A percentile compares a stretch with the other conserved stretches of the same genome.
Evolutionary conservation across 192 early-diverging fungal genomes (phyloP).

Genomic region (Mortierella antarctica): DNA sequence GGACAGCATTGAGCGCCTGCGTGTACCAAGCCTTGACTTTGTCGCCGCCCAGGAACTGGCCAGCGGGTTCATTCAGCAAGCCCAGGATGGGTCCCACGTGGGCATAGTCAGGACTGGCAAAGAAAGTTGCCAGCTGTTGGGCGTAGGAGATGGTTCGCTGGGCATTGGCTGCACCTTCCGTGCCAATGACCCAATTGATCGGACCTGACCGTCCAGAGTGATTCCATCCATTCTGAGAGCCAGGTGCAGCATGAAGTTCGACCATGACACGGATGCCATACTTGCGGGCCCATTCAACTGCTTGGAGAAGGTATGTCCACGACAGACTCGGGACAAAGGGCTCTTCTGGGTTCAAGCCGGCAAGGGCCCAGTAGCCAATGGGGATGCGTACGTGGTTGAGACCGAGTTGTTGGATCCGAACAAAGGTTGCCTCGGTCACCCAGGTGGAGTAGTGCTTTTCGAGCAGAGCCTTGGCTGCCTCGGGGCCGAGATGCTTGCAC

Average conservation of each 20-base stretch:
- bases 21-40: conserved; percentile 56
- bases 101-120: conserved; percentile 57
- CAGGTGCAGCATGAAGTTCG: conserved; percentile 77
- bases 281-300: conserved; percentile 71
- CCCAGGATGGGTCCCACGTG: conserved; percentile 61
- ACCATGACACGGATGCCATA: conserved; percentile 74
- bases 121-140: conserved; percentile 63
- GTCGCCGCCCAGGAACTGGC: conserved; percentile 14
- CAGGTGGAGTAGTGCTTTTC: conserved; percentile 69
- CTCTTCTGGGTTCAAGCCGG: conserved; percentile 53
- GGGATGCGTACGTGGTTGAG: conserved; percentile 80
- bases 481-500: conserved; percentile 65
- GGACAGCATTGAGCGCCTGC: conserved; percentile 47
- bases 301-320: conserved; percentile 64
- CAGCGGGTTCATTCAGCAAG: conserved; percentile 61
- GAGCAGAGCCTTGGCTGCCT: conserved; percentile 59
- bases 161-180: conserved; percentile 57
- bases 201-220: conserved; percentile 57
- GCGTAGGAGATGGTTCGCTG: conserved; percentile 62
- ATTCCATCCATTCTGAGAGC: conserved; percentile 80
- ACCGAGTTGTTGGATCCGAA: conserved; percentile 60
- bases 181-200: conserved; percentile 58
- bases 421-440: conserved; percentile 70
- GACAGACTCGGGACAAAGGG: conserved; percentile 71
- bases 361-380: conserved; percentile 77